These are phyloP conservation scores for Aspergillus sclerotiicarbonarius DNA, from an alignment of 495 filamentous ascomycete genomes.

Conservation along the genomic window DNA sequence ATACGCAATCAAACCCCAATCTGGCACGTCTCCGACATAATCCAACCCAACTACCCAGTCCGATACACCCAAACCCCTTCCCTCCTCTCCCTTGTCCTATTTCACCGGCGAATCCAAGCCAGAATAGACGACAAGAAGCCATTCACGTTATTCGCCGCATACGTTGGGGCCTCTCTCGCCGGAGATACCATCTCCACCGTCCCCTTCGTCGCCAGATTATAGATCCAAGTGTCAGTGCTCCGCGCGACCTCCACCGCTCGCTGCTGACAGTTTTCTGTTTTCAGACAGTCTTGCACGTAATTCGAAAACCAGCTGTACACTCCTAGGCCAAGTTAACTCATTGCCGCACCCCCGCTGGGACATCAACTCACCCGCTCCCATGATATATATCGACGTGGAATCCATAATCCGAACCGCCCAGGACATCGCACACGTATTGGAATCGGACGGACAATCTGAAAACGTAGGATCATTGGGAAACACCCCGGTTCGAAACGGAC, in stretches of 20 bases:
- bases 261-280: slow-evolving; percentile 36
- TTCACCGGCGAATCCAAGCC: slow-evolving; percentile 6
- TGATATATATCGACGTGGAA: slow-evolving; percentile 54
- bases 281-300: slow-evolving; percentile 37
- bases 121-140: slow-evolving; percentile 19
- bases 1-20: no score
- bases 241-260: slow-evolving; percentile 26
- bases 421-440: slow-evolving; percentile 48
- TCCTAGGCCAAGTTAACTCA: background rate
- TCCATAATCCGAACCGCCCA: slow-evolving; percentile 65
- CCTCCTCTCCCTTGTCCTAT: no score
- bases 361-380: slow-evolving; percentile 50
- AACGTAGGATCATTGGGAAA: slow-evolving; percentile 55
- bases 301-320: slow-evolving; percentile 66
- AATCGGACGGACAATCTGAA: slow-evolving; percentile 39
- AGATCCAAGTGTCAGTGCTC: slow-evolving; percentile 58
- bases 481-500: slow-evolving; percentile 47
- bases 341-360: no score
- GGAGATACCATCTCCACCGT: slow-evolving; percentile 64
- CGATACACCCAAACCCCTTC: no score
- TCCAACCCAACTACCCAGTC: no score
- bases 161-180: slow-evolving; percentile 11
- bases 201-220: slow-evolving; percentile 73
- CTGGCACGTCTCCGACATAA: no score
- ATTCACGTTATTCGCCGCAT: slow-evolving; percentile 22